Evolutionary conservation across 345 rosid genomes (phyloP), one percentile per base, ranked within the genome.

Genomic region (Melastoma malabathricum): DNA sequence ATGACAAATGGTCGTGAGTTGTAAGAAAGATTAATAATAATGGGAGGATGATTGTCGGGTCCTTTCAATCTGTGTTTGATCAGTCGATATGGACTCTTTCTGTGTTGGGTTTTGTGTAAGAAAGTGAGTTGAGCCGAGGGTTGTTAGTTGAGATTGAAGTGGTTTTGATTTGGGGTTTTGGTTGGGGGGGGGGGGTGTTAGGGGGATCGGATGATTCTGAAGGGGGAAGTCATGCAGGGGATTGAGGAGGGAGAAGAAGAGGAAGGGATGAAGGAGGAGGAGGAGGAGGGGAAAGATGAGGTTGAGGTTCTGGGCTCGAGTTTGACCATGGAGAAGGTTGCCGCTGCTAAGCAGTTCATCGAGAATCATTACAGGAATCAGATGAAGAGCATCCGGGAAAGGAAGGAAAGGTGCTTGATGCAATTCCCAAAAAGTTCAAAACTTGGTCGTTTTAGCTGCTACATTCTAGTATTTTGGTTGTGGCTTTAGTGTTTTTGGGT

Each of bases 281-380:
- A 43, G 23, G 65, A 61, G 65, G 84, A 69, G 34, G 82, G 61
- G 57, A 59, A 16, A 44, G 70, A 61, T 38, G 80, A 72, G 47
- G 74, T 76, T 60, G 88, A 82, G 76, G 82, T 77, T 57, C 38
- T 75, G 59, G 94, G 93, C 59, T 85, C 95, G 67, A 86, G 83
- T 67, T 80, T 86, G 73, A 89, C 97, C 61, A 81, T 89, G 97
- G 97, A 89, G 90, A 89, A 76, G 61, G 97, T 89, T 57, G 97
- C 97, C 17, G 97, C 95, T 15, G 88, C 97, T 23, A 89, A 89
- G 63, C 87, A 89, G 86, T 89, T 71, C 76, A 89, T 89, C 51
- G 97, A 89, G 79, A 89, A 89, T 72, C 97, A 89, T 69, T 89
- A 89, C 53, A 69, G 86, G 78, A 88, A 82, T 69, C 97, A 89